Evolutionary conservation across 306 rosid species (phyloP).

Genomic region (Corylus heterophylla): DNA sequence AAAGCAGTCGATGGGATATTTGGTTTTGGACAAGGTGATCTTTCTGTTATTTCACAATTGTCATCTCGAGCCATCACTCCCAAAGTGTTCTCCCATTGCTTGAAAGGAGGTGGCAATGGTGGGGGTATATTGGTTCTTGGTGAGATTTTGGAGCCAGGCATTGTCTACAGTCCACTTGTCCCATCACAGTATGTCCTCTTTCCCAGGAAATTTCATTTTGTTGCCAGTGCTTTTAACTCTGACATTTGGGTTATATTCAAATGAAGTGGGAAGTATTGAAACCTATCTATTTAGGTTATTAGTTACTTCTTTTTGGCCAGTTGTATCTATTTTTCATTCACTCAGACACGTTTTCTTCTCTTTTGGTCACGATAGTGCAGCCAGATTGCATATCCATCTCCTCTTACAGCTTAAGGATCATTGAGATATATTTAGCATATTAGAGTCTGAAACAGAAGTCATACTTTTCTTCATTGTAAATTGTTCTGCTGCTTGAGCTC

Average conservation of each 20-base stretch:
- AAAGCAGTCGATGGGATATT: slow-evolving; percentile 93
- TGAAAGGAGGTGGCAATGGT: slow-evolving; percentile 87
- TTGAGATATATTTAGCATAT: neutral
- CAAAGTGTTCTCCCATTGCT: slow-evolving; percentile 86
- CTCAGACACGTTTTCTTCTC: neutral
- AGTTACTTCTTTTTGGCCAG: neutral
- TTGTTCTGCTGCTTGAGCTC: neutral
- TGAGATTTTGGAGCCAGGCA: slow-evolving; percentile 90
- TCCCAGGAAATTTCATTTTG: slow-evolving; percentile 33
- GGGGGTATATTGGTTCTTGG: slow-evolving; percentile 98
- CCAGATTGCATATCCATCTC: neutral
- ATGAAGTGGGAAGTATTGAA: neutral
- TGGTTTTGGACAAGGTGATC: slow-evolving; percentile 89
- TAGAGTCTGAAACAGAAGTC: neutral
- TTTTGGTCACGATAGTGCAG: neutral
- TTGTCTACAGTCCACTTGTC: slow-evolving; percentile 89
- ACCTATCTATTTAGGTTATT: neutral
- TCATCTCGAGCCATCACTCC: slow-evolving; percentile 83
- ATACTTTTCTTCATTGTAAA: neutral
- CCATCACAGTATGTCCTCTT: slow-evolving; percentile 86
- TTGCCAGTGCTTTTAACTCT: neutral
- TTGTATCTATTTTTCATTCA: neutral
- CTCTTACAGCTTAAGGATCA: neutral
- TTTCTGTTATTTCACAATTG: slow-evolving; percentile 85
- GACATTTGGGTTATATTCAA: neutral